Evolutionary conservation across 768 basidiomycete genomes (phyloP).

Genomic region (Hebeloma cylindrosporum): DNA sequence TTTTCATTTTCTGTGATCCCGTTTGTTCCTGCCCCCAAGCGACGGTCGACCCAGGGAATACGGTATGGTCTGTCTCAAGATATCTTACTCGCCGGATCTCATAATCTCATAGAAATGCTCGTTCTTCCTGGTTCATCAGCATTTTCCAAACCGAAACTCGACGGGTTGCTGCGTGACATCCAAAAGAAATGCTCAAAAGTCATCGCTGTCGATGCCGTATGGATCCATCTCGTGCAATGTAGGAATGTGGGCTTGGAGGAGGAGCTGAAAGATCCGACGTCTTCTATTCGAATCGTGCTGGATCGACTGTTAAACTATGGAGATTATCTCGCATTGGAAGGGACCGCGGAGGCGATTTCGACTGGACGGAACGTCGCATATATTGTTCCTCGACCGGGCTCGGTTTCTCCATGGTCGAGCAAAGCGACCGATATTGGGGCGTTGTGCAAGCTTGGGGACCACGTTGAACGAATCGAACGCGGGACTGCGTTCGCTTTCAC

Average conservation of each 20-base stretch:
- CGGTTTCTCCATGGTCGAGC: conserved; percentile 98
- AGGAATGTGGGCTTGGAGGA: conserved; percentile 42
- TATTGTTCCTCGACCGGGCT: conserved; percentile 82
- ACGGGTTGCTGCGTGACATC: conserved; percentile 60
- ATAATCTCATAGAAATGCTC: conserved; percentile 54
- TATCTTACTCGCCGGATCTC: no score
- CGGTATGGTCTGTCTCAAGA: no score
- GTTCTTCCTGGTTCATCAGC: conserved; percentile 76
- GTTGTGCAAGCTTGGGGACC: conserved; percentile 75
- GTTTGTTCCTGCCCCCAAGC: no score
- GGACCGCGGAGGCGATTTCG: conserved; percentile 39
- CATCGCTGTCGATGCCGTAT: conserved; percentile 75
- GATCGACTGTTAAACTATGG: conserved; percentile 82
- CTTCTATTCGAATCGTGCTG: conserved; percentile 52
- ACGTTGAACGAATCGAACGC: conserved; percentile 83
- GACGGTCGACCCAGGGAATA: no score
- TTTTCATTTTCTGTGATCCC: no score
- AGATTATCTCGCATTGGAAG: conserved; percentile 58
- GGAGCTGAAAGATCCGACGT: conserved; percentile 45
- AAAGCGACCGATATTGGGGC: conserved; percentile 95
- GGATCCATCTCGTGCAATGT: conserved; percentile 82
- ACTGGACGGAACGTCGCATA: conserved; percentile 52
- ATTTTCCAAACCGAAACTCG: conserved; percentile 69
- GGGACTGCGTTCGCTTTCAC: conserved; percentile 71
- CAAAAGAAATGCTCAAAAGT: conserved; percentile 53